phyloP scores from a whole-genome alignment of 2,329 filamentous ascomycete species.

The Venturia effusa region DNA sequence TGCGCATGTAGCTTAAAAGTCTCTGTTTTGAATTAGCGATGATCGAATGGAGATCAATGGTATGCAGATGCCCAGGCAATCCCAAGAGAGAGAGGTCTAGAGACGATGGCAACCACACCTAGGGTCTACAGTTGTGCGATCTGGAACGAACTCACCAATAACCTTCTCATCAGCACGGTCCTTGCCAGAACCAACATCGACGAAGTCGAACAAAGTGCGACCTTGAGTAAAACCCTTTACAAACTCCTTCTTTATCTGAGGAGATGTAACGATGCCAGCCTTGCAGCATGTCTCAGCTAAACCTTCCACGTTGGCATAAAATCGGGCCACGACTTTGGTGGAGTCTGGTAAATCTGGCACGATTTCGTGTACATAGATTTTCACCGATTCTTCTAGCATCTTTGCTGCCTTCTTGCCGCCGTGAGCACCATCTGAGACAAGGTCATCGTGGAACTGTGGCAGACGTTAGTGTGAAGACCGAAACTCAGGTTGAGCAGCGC shows the following conservation, averaged over 20 bases:
- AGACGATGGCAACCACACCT: background rate
- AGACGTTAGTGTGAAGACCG: background rate
- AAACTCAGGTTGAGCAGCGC: background rate
- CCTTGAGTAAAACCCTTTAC: constrained; percentile 44
- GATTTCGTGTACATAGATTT: constrained; percentile 31
- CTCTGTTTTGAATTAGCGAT: constrained; percentile 27
- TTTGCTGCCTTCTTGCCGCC: constrained; percentile 44
- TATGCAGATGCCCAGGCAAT: background rate
- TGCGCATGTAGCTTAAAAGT: constrained; percentile 43
- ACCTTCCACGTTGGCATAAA: constrained; percentile 44
- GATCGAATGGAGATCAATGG: constrained; percentile 11
- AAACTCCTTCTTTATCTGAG: constrained; percentile 38
- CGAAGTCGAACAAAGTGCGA: constrained; percentile 39
- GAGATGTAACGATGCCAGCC: constrained; percentile 33
- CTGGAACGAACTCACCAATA: constrained; percentile 25
- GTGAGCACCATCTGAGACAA: constrained; percentile 37
- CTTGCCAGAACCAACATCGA: constrained; percentile 36
- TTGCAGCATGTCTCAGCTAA: constrained; percentile 38
- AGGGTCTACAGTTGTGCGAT: background rate
- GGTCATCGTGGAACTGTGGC: constrained; percentile 36
- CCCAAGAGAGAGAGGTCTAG: background rate
- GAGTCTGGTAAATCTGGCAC: constrained; percentile 28
- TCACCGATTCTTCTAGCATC: constrained; percentile 33
- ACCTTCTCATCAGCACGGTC: constrained; percentile 38
- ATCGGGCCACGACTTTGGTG: constrained; percentile 38